Evolutionary conservation across 202 grass and related monocot genomes (phyloP), one percentile per base, ranked within the genome.

Genomic region (Panicum hallii): DNA sequence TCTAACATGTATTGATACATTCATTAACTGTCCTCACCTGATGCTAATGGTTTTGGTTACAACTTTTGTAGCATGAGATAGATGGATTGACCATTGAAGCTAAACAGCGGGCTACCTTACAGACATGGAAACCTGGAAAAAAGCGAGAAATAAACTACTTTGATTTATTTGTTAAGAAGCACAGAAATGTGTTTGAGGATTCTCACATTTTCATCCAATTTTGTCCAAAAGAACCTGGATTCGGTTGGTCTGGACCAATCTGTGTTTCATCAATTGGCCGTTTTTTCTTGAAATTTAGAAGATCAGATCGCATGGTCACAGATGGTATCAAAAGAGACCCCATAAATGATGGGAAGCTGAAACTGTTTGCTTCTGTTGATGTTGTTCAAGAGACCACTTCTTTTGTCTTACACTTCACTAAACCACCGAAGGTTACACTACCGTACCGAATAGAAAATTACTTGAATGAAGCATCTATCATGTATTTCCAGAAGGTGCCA

Each of bases 391-490:
- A 93, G 60, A 88, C 73, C 38, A 80, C 85, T 64, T 88, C 91
- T 88, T 85, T 97, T 80, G 85, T 93, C 70, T 72, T 97, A 72
- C 85, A 89, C 67, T 91, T 93, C 63, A 87, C 47, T 76, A 89
- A 78, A 81, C 89, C 89, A 79, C 87, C 84, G n/a, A 87, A 90
- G 72, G 79, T 68, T 82, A 13, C 87, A 75, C 86, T 97, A 74
- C 94, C 94, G 56, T 97, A 97, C 80, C 94, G 94, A 16, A 86
- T 97, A 80, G 94, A 97, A 80, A 97, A 97, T 90, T 83, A 47
- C 52, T 82, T 97, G 82, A 88, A 66, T 61, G 85, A 90, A 83
- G 64, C 87, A 90, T 93, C 89, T 62, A 63, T 97, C 66, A 82
- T 91, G 84, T 97, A 90, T 86, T 97, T 85, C 84, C 94, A 97